These are phyloP conservation scores for Hordeum vulgare DNA, from an alignment of 176 grass and related monocot species.

Conservation along the genomic window DNA sequence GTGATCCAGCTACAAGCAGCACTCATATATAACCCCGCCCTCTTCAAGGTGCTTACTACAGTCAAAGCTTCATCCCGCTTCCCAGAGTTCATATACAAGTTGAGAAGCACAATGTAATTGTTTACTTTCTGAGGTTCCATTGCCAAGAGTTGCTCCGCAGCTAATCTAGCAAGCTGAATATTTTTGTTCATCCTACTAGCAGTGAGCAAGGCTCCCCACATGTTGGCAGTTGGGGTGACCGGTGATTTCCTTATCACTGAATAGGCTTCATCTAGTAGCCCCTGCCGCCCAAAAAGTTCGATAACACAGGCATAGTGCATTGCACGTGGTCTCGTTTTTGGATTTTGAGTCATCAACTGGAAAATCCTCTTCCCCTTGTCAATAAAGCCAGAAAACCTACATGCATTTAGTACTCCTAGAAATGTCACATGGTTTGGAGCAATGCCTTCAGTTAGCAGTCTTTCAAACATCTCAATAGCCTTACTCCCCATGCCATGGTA, in stretches of 20 bases:
- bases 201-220: slow-evolving; percentile 78
- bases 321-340: slow-evolving; percentile 51
- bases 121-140: slow-evolving; percentile 72
- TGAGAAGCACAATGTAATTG: slow-evolving; percentile 62
- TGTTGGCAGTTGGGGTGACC: slow-evolving; percentile 56
- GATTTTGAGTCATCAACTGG: slow-evolving; percentile 48
- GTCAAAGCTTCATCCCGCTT: slow-evolving; percentile 38
- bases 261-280: slow-evolving; percentile 75
- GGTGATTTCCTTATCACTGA: slow-evolving; percentile 66
- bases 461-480: slow-evolving; percentile 65
- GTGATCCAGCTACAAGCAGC: slow-evolving; percentile 78
- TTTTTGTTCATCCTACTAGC: slow-evolving; percentile 76
- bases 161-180: slow-evolving; percentile 55
- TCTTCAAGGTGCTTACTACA: slow-evolving; percentile 48
- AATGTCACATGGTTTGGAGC: slow-evolving; percentile 70
- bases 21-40: slow-evolving; percentile 37
- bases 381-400: slow-evolving; percentile 64
- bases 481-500: slow-evolving; percentile 76
- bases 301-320: slow-evolving; percentile 93
- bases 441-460: slow-evolving; percentile 58
- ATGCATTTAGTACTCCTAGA: slow-evolving; percentile 66
- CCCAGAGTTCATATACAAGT: slow-evolving; percentile 54
- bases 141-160: slow-evolving; percentile 56
- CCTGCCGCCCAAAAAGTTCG: slow-evolving; percentile 80
- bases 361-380: slow-evolving; percentile 67